phyloP scores from a whole-genome alignment of 805 yeast genomes.

The Hanseniaspora guilliermondii region DNA sequence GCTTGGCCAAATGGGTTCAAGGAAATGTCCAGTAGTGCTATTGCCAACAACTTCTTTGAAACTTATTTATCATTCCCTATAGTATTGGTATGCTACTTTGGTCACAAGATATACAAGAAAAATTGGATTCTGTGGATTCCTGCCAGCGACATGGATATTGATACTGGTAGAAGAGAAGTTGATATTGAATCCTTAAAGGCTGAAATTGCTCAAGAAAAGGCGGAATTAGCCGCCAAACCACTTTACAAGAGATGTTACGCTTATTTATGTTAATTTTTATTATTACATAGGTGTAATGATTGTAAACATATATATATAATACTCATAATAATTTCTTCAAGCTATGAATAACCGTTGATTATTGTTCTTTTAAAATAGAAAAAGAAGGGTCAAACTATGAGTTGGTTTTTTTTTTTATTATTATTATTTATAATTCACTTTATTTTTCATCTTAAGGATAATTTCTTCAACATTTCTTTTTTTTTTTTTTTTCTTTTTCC shows the following conservation, averaged over 20 bases:
- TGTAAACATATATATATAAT: background rate
- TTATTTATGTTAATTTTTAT: constrained; percentile 35
- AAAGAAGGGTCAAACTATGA: background rate
- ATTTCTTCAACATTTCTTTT: background rate
- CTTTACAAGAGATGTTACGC: constrained; percentile 34
- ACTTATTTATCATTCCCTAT: constrained; percentile 56
- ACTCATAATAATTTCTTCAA: background rate
- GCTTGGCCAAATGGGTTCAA: constrained; percentile 49
- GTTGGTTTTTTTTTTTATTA: background rate
- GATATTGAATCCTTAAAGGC: constrained; percentile 42
- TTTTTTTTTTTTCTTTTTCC: background rate
- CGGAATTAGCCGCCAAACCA: constrained; percentile 33
- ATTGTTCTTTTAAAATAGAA: too few relatives aligned
- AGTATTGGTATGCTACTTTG: constrained; percentile 43
- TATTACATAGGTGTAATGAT: background rate
- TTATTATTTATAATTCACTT: too few relatives aligned
- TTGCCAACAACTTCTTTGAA: constrained; percentile 49
- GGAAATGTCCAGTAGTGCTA: constrained; percentile 35
- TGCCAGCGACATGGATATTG: constrained; percentile 45
- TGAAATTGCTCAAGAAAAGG: constrained; percentile 43
- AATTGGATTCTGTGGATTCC: constrained; percentile 33
- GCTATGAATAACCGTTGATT: background rate
- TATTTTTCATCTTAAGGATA: too few relatives aligned
- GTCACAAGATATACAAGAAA: constrained; percentile 44
- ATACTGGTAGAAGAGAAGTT: constrained; percentile 47